Percentiles rank a stretch among this genome's conserved stretches.
Evolutionary conservation across 495 filamentous ascomycete species (phyloP).

Genomic region (Neurospora sp.): DNA sequence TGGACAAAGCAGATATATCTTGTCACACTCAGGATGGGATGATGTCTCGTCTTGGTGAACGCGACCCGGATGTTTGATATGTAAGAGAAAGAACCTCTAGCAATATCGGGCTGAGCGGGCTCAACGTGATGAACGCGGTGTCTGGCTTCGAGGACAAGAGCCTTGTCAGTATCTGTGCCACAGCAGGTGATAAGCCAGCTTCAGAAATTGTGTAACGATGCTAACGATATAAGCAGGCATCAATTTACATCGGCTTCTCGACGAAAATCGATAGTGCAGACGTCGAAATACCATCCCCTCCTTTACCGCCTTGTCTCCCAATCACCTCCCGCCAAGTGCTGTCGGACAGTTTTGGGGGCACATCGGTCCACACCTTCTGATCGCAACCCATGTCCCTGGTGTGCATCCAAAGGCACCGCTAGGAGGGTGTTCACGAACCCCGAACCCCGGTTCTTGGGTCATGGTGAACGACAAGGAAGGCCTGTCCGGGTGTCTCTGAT

Average conservation of each 20-base stretch:
- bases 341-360: not conserved
- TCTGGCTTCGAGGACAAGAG: not conserved
- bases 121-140: not conserved
- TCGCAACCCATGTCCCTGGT: constrained; percentile 6
- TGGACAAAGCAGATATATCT: not conserved
- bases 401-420: constrained; percentile 4
- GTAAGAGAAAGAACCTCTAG: not conserved
- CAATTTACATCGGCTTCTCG: not conserved
- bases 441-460: not conserved
- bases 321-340: constrained; percentile 6
- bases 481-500: constrained; percentile 39
- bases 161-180: not conserved
- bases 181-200: not conserved
- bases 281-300: not conserved
- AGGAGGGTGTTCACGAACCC: constrained; percentile 12
- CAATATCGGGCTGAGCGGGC: not conserved
- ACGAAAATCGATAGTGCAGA: not conserved
- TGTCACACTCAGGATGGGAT: not conserved
- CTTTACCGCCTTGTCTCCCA: constrained; percentile 2
- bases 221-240: not conserved
- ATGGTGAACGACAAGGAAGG: constrained; percentile 21
- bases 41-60: constrained; percentile 2
- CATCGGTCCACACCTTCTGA: not conserved
- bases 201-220: not conserved
- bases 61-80: not conserved